phyloP scores from a whole-genome alignment of 306 rosid genomes.

The Vigna hirtella region DNA sequence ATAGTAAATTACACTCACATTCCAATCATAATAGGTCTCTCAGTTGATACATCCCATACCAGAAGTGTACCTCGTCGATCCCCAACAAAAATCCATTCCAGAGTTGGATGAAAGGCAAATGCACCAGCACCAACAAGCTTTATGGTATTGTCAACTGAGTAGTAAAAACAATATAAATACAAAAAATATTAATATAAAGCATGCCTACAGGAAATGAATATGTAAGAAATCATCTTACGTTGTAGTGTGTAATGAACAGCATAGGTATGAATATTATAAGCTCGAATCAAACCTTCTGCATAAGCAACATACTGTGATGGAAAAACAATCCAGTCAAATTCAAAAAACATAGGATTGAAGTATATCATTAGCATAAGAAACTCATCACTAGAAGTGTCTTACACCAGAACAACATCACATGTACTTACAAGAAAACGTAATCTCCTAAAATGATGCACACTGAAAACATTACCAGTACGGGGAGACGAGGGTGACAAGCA shows the following conservation, averaged over 20 bases:
- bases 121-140: conserved; percentile 98
- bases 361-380: conserved; percentile 39
- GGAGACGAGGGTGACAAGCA: conserved; percentile 98
- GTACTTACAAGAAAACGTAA: conserved; percentile 35
- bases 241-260: conserved; percentile 95
- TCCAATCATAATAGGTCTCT: conserved; percentile 96
- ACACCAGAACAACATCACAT: neutral
- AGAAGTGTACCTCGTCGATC: conserved; percentile 92
- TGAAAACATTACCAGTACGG: conserved; percentile 70
- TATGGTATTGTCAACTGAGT: conserved; percentile 86
- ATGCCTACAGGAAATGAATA: conserved; percentile 43
- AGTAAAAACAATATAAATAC: conserved; percentile 39
- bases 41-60: conserved; percentile 98
- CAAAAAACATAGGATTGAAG: conserved; percentile 29
- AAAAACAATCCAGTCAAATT: conserved; percentile 39
- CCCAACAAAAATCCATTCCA: conserved; percentile 98
- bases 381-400: conserved; percentile 6
- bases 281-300: conserved; percentile 95
- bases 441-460: conserved; percentile 28
- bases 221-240: conserved; percentile 59
- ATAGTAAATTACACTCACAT: conserved; percentile 82
- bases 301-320: conserved; percentile 84
- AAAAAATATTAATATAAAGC: conserved; percentile 35
- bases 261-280: conserved; percentile 89
- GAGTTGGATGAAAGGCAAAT: conserved; percentile 93